phyloP scores from a whole-genome alignment of 495 filamentous ascomycete species.

The Evernia prunastri region DNA sequence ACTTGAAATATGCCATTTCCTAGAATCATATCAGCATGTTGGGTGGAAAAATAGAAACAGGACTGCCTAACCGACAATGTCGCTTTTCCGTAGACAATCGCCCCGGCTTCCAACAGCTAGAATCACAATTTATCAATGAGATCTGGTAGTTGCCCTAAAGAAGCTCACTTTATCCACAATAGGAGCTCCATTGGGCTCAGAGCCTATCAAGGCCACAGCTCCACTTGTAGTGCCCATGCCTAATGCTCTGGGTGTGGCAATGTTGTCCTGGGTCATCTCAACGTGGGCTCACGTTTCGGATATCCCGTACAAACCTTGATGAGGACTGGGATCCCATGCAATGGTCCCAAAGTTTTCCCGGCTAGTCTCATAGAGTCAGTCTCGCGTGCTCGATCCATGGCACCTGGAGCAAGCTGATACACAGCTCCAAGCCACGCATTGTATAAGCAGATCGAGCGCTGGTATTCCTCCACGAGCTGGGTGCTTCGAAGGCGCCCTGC shows the following conservation, averaged over 20 bases:
- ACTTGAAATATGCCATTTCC: conserved; percentile 28
- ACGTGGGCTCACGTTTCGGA: background rate
- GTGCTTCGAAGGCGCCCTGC: too few relatives aligned
- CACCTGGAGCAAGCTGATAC: too few relatives aligned
- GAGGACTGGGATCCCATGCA: conserved; percentile 32
- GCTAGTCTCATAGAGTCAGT: too few relatives aligned
- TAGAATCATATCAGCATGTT: conserved; percentile 10
- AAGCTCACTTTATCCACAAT: conserved; percentile 9
- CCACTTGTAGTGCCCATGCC: conserved; percentile 47
- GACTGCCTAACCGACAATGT: conserved; percentile 33
- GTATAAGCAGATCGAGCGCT: too few relatives aligned
- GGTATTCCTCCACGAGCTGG: too few relatives aligned
- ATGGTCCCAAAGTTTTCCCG: conserved; percentile 24
- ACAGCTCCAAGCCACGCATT: too few relatives aligned
- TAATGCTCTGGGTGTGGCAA: conserved; percentile 33
- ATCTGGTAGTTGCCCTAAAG: conserved; percentile 26
- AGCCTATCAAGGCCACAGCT: conserved; percentile 29
- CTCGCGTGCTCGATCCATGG: too few relatives aligned
- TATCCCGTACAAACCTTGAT: conserved; percentile 29
- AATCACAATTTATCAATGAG: conserved; percentile 25
- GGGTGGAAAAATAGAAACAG: background rate
- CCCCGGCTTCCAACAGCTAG: conserved; percentile 37
- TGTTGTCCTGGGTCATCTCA: conserved; percentile 27
- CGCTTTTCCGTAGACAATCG: conserved; percentile 42
- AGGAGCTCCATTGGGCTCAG: conserved; percentile 24